These are phyloP conservation scores for Collybia sordida DNA, from an alignment of 768 basidiomycete species.

Conservation along the genomic window DNA sequence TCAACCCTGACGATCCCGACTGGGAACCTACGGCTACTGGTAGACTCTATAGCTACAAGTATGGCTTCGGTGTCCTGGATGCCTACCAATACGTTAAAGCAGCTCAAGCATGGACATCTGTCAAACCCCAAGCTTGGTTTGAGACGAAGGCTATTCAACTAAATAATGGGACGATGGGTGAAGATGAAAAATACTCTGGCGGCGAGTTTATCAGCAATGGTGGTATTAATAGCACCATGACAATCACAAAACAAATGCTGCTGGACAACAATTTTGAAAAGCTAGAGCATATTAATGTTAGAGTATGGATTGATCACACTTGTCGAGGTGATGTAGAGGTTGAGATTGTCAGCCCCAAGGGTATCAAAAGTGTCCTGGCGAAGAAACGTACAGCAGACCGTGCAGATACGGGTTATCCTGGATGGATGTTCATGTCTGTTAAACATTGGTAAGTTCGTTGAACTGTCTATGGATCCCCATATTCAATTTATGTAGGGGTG, in stretches of 20 bases:
- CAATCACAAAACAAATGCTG: constrained; percentile 67
- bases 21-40: constrained; percentile 85
- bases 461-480: constrained; percentile 5
- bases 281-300: constrained; percentile 90
- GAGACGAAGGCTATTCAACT: constrained; percentile 72
- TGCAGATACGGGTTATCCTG: constrained; percentile 72
- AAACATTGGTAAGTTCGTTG: constrained; percentile 84
- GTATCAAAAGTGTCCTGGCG: constrained; percentile 83
- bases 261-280: constrained; percentile 75
- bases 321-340: constrained; percentile 92
- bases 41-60: constrained; percentile 79
- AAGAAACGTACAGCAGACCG: constrained; percentile 65
- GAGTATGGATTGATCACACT: constrained; percentile 90
- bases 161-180: constrained; percentile 56
- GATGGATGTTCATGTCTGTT: constrained; percentile 97
- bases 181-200: constrained; percentile 51
- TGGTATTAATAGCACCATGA: constrained; percentile 65
- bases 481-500: constrained; percentile 64
- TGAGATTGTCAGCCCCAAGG: constrained; percentile 80
- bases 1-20: constrained; percentile 90
- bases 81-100: constrained; percentile 79
- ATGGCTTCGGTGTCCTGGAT: constrained; percentile 90
- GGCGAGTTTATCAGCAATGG: constrained; percentile 64
- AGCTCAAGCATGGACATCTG: constrained; percentile 78
- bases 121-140: constrained; percentile 95